Evolutionary conservation across 305 asterid species (phyloP).

Genomic region (Fraxinus sp.): DNA sequence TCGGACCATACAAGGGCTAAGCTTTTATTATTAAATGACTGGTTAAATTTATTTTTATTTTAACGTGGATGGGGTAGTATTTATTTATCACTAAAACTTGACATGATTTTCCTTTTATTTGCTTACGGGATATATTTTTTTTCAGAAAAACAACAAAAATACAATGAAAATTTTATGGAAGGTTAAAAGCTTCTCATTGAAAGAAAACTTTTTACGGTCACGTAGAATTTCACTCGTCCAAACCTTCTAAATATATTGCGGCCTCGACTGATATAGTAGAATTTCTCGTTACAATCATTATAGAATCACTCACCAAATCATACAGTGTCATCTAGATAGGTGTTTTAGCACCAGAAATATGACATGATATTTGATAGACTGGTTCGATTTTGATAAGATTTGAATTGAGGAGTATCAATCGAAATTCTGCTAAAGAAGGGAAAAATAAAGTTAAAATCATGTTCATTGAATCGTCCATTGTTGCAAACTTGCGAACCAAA

Average conservation of each 20-base stretch:
- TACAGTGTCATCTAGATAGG: too few relatives aligned
- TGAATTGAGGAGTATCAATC: too few relatives aligned
- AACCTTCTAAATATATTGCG: not conserved
- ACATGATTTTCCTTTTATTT: not conserved
- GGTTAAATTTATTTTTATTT: too few relatives aligned
- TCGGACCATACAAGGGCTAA: too few relatives aligned
- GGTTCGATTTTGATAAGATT: not conserved
- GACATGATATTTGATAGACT: not conserved
- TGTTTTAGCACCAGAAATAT: not conserved
- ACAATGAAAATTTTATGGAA: not conserved
- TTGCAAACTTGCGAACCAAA: not conserved
- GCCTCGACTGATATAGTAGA: not conserved
- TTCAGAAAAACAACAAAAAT: not conserved
- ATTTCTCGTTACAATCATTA: not conserved
- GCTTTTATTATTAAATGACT: not conserved
- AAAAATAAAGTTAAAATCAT: not conserved
- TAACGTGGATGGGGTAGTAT: not conserved
- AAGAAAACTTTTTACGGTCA: not conserved
- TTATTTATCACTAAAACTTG: not conserved
- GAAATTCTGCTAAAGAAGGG: not conserved
- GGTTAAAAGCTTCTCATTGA: not conserved
- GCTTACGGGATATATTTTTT: too few relatives aligned
- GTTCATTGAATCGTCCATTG: not conserved
- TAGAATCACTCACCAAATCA: not conserved
- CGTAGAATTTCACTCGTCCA: not conserved